Conservation (phyloP, 2,329 filamentous ascomycete species). For the Spiromastix sp. region DNA sequence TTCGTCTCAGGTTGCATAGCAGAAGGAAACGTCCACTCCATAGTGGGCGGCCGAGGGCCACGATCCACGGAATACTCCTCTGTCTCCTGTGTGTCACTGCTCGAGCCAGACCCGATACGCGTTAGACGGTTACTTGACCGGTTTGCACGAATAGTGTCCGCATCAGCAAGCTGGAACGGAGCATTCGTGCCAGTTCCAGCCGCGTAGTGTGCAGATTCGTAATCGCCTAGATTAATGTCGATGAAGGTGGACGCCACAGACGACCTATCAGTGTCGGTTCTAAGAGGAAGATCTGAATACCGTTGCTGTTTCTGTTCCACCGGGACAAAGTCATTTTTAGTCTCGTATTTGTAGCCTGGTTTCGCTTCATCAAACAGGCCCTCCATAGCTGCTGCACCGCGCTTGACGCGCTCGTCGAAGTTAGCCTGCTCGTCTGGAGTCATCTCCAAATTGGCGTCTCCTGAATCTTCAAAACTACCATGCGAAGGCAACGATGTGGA, state of each 20-base stretch:
- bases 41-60: conserved; percentile 34
- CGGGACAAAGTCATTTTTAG: conserved; percentile 39
- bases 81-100: conserved; percentile 21
- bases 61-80: conserved; percentile 21
- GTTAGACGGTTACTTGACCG: conserved; percentile 38
- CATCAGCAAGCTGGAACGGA: conserved; percentile 40
- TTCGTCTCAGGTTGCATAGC: conserved; percentile 17
- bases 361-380: conserved; percentile 47
- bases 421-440: conserved; percentile 39
- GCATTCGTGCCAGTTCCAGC: conserved; percentile 40
- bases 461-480: conserved; percentile 19
- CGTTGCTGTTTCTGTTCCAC: conserved; percentile 31
- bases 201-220: conserved; percentile 40
- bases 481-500: conserved; percentile 12
- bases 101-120: conserved; percentile 25
- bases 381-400: conserved; percentile 46
- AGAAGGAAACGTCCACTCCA: conserved; percentile 37
- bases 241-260: conserved; percentile 39
- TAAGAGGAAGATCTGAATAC: conserved; percentile 46
- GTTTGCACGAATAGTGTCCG: conserved; percentile 47
- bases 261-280: conserved; percentile 35
- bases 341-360: conserved; percentile 49
- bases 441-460: conserved; percentile 22
- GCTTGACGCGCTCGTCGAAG: conserved; percentile 46
- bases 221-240: conserved; percentile 48